Base-by-base conservation (phyloP, 2,329 filamentous ascomycete genomes). In the Fusarium marasasianum region DNA sequence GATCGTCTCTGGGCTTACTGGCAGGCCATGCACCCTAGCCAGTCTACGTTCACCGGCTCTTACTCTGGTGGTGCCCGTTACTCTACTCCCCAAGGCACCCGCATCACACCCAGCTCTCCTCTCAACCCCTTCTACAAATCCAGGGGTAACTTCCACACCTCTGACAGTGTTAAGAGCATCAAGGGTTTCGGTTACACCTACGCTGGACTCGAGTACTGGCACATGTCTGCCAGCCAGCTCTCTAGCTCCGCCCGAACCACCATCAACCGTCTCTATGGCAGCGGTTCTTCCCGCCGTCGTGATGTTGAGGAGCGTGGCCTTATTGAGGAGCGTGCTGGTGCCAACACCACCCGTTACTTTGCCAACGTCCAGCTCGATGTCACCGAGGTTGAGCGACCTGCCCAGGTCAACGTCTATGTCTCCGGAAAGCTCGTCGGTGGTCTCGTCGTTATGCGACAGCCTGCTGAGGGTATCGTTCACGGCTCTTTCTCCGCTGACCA, bases 1-100 rank as follows among this genome's bases (percentile, higher is more conserved):
- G 90, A 93, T 76, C 87, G 91, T 45, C 83, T 93, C 43, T 91
- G 91, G 81, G 86, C 89, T n/a, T 84, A 87, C 74, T 89, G 84
- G 84, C 82, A 87, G 76, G 83, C 82, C 35, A 83, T 88, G 57
- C 75, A 79, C 65, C 84, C 83, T 29, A 68, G 76, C 51, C 73
- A 81, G 67, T 71, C 77, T 60, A 77, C 83, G 37, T 84, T 86
- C 75, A 75, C 64, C 38, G 73, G 70, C 53, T 79, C 82, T 11
- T 85, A 85, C 73, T 47, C 26, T 5, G 81, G 81, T 37, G 69
- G 75, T 10, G 76, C 82, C 9, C 79, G 80, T 35, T 90, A 81
- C 74, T 84, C 80, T 50, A 86, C 85, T 14, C 80, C 83, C 2
- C 57, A 69, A 6, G 83, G 84, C 14, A 82, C 82, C 22, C 76